These are phyloP conservation scores for Metrosideros polymorpha DNA, from an alignment of 441 rosid species.

Conservation along the genomic window DNA sequence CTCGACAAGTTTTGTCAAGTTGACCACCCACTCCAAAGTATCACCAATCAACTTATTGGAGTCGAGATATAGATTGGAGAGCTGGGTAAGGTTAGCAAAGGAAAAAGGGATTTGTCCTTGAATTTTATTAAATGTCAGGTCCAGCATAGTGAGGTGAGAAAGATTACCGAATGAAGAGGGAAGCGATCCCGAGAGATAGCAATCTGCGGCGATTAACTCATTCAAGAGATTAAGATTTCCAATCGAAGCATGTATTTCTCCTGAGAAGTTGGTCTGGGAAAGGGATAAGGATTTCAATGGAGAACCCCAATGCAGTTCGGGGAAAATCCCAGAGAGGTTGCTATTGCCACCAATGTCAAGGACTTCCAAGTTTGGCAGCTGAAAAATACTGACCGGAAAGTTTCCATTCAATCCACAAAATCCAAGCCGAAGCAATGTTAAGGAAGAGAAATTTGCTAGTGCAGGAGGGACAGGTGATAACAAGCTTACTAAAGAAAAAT, in stretches of 20 bases:
- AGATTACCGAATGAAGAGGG: neutral
- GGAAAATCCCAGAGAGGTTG: slow-evolving; percentile 2
- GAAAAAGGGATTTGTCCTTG: neutral
- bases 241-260: slow-evolving; percentile 7
- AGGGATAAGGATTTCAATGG: neutral
- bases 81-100: neutral
- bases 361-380: slow-evolving; percentile 1
- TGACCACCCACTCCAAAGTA: neutral
- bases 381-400: slow-evolving; percentile 7
- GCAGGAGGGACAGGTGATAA: neutral
- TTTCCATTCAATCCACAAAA: neutral
- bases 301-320: neutral
- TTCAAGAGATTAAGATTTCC: neutral
- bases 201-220: fast-evolving
- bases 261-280: neutral
- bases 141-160: fast-evolving
- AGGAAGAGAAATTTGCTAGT: neutral
- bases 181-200: neutral
- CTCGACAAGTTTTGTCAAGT: neutral
- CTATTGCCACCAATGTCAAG: neutral
- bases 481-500: neutral
- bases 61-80: fast-evolving
- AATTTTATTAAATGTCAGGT: no score
- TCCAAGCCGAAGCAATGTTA: neutral
- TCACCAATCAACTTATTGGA: neutral